phyloP scores from a whole-genome alignment of 1,284 basidiomycete species.

The Mycosarcoma maydis region DNA sequence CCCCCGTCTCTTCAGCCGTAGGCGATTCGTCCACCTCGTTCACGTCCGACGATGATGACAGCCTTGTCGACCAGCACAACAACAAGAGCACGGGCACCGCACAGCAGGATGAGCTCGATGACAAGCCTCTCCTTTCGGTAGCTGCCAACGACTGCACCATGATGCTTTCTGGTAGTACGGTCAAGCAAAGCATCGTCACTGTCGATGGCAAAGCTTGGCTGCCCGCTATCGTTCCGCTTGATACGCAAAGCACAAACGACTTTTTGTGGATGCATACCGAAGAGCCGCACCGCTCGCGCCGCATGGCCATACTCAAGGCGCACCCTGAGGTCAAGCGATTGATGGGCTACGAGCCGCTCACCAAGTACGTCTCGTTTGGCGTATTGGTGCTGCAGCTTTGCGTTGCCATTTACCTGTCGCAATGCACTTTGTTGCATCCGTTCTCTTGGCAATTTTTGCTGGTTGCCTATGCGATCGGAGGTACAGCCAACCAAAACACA shows the following conservation, averaged over 20 bases:
- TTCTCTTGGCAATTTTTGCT: conserved; percentile 79
- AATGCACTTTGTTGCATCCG: conserved; percentile 69
- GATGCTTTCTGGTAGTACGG: neutral
- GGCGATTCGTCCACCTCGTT: conserved; percentile 31
- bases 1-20: conserved; percentile 13
- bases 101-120: conserved; percentile 17
- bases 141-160: neutral
- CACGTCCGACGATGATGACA: conserved; percentile 26
- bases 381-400: conserved; percentile 83
- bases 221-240: conserved; percentile 54
- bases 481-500: conserved; percentile 94
- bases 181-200: neutral
- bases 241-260: conserved; percentile 59
- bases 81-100: neutral
- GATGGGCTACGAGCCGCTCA: conserved; percentile 92
- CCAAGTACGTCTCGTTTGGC: conserved; percentile 83
- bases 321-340: conserved; percentile 93
- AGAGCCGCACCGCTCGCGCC: conserved; percentile 88
- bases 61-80: neutral
- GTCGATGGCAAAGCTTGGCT: conserved; percentile 56
- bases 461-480: conserved; percentile 86
- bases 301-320: conserved; percentile 89
- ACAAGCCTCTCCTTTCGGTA: conserved; percentile 1
- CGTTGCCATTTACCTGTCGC: conserved; percentile 70
- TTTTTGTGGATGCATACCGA: conserved; percentile 93